Conservation (phyloP, 2,329 filamentous ascomycete genomes). For the Helotiales sp. region DNA sequence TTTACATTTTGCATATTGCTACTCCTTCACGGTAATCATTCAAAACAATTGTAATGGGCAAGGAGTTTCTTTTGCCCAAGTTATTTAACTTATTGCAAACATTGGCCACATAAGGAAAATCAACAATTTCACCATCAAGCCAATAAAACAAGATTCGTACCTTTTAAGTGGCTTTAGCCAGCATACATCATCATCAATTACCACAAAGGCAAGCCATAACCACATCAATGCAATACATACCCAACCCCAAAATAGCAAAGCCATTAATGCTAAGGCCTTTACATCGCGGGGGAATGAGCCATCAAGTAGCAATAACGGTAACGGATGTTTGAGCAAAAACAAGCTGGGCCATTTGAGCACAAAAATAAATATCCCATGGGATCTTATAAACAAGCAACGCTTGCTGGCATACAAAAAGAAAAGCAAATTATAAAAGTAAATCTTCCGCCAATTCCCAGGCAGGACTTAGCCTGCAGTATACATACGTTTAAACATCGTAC, state of each 20-base stretch:
- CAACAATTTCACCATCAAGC: constrained; percentile 14
- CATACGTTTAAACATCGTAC: constrained; percentile 16
- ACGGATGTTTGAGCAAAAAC: constrained; percentile 19
- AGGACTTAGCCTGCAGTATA: constrained; percentile 16
- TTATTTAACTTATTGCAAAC: constrained; percentile 23
- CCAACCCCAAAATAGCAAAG: constrained; percentile 25
- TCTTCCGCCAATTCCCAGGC: constrained; percentile 17
- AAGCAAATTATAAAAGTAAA: constrained; percentile 28
- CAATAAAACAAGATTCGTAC: constrained; percentile 17
- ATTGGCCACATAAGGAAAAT: constrained; percentile 21
- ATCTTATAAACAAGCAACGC: neutral
- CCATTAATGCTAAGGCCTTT: constrained; percentile 25
- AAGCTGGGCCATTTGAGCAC: neutral
- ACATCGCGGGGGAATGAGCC: constrained; percentile 24
- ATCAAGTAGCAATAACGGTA: constrained; percentile 19
- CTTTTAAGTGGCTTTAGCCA: constrained; percentile 29
- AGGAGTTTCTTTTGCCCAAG: constrained; percentile 23
- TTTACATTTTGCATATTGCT: constrained; percentile 23
- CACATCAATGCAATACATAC: constrained; percentile 19
- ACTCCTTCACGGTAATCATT: constrained; percentile 25
- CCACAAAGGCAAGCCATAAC: constrained; percentile 21
- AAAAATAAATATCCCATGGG: constrained; percentile 18
- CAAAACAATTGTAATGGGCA: constrained; percentile 15
- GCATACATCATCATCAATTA: constrained; percentile 19
- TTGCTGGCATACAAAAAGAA: constrained; percentile 12